phyloP scores from a whole-genome alignment of 768 basidiomycete species.

The Hericium erinaceus region DNA sequence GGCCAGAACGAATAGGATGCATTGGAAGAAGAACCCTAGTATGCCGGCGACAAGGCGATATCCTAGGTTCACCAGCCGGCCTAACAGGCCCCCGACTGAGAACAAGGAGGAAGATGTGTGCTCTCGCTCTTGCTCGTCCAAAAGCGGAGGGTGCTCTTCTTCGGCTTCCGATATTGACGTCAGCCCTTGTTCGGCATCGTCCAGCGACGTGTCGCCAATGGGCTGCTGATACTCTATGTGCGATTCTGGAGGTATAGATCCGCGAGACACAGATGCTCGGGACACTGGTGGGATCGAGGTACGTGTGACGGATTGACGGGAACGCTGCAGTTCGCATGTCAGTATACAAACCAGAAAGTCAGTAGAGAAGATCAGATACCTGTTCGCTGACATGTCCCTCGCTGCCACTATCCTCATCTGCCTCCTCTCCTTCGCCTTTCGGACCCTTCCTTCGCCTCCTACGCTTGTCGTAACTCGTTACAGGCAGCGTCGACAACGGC shows the following conservation, averaged over 20 bases:
- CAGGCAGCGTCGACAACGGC: conserved; percentile 56
- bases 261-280: conserved; percentile 26
- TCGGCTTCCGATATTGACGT: conserved; percentile 59
- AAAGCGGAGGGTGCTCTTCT: conserved; percentile 26
- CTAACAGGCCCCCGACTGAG: conserved; percentile 39
- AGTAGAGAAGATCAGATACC: conserved; percentile 21
- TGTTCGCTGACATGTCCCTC: conserved; percentile 33
- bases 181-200: conserved; percentile 41
- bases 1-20: conserved; percentile 13
- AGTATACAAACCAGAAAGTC: not conserved
- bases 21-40: conserved; percentile 12
- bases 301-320: conserved; percentile 12
- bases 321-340: conserved; percentile 8
- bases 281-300: conserved; percentile 29
- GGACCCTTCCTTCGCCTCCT: conserved; percentile 28
- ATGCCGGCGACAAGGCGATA: conserved; percentile 16
- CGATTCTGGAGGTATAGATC: conserved; percentile 32
- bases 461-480: conserved; percentile 54
- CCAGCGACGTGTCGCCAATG: conserved; percentile 18
- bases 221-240: conserved; percentile 18
- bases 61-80: conserved; percentile 31
- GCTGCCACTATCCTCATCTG: conserved; percentile 40
- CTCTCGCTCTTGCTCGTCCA: conserved; percentile 13
- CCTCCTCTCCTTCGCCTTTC: conserved; percentile 30
- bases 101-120: conserved; percentile 20